phyloP scores from a whole-genome alignment of 768 basidiomycete genomes.

The Tephrocybe sp. region DNA sequence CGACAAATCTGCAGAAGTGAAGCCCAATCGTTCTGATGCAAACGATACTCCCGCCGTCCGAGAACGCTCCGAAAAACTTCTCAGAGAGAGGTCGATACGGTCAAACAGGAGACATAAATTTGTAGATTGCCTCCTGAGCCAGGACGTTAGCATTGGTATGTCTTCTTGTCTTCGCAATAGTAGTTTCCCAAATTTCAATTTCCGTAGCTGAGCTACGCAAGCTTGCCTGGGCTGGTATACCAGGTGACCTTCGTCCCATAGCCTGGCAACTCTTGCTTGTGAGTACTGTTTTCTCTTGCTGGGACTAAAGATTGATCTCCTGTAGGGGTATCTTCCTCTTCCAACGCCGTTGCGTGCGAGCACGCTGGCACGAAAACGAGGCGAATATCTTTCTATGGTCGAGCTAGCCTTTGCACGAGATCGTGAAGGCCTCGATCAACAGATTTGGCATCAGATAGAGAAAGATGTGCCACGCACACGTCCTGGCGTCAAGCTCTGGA shows the following conservation, averaged over 20 bases:
- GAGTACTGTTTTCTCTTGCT: conserved; percentile 26
- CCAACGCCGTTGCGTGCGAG: conserved; percentile 70
- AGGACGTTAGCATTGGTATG: conserved; percentile 82
- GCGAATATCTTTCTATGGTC: conserved; percentile 88
- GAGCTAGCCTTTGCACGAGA: conserved; percentile 88
- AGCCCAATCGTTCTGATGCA: conserved; percentile 20
- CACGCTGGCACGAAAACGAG: conserved; percentile 85
- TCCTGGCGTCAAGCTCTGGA: conserved; percentile 90
- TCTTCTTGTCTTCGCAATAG: conserved; percentile 11
- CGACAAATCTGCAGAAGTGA: conserved; percentile 29
- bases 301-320: conserved; percentile 2
- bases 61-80: conserved; percentile 56
- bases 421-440: conserved; percentile 83
- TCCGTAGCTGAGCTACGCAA: conserved; percentile 76
- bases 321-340: conserved; percentile 88
- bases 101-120: conserved; percentile 81
- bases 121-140: conserved; percentile 68
- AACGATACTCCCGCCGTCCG: conserved; percentile 24
- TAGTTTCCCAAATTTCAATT: not conserved
- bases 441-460: conserved; percentile 99
- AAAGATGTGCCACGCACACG: conserved; percentile 96
- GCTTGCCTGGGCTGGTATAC: conserved; percentile 94
- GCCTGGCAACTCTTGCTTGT: conserved; percentile 95
- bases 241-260: conserved; percentile 80
- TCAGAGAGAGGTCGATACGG: conserved; percentile 74